These are phyloP conservation scores for Beauveria asiatica DNA, from an alignment of 2,329 filamentous ascomycete species.

Conservation along the genomic window DNA sequence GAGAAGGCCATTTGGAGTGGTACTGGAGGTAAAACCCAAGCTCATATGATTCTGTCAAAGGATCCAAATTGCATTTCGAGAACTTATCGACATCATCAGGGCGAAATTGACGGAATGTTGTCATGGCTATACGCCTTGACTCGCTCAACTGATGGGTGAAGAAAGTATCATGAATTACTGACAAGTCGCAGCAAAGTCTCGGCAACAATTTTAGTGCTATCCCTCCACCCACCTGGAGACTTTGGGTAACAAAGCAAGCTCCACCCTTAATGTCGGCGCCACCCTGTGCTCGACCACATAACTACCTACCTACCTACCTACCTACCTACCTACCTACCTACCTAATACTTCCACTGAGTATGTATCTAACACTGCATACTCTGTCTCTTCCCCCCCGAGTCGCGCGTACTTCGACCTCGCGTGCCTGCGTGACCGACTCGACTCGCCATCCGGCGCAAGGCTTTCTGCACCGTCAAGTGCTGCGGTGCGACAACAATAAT, in stretches of 20 bases:
- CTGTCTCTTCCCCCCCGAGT: background rate
- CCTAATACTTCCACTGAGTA: no score
- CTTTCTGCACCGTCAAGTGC: background rate
- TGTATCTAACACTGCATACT: background rate
- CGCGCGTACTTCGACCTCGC: background rate
- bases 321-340: no score
- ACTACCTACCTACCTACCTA: no score
- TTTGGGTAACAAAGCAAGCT: background rate
- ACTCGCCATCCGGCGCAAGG: background rate
- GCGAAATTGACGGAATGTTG: constrained; percentile 76
- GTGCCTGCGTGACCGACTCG: background rate
- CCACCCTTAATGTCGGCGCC: constrained; percentile 3
- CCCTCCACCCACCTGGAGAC: constrained; percentile 2
- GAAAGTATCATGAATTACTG: background rate
- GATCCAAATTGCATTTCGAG: constrained; percentile 92
- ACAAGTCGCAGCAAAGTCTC: background rate
- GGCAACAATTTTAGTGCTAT: background rate
- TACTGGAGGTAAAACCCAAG: constrained; percentile 94
- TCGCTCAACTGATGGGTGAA: background rate
- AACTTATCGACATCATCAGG: constrained; percentile 80
- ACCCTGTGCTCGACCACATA: background rate
- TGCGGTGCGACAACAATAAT: background rate
- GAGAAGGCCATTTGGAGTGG: constrained; percentile 86
- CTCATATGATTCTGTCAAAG: constrained; percentile 96
- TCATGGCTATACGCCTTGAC: constrained; percentile 43